Evolutionary conservation across 306 rosid species (phyloP), one percentile per base, ranked within the genome.

Genomic region (Boehmeria nivea): DNA sequence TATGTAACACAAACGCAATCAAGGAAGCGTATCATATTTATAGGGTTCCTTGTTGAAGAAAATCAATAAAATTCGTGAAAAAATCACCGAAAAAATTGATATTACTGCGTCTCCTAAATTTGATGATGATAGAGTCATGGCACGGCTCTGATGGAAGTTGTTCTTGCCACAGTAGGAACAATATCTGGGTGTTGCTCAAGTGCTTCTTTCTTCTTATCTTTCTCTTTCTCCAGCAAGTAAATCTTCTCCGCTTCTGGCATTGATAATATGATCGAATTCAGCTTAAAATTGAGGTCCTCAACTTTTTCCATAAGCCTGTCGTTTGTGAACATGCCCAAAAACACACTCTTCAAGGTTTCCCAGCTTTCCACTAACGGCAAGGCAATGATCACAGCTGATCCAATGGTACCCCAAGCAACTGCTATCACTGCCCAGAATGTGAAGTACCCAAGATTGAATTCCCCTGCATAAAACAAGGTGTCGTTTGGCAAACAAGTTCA

Each of bases 361-460:
- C 95, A 71, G 61, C 95, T 86, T 75, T 89, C 94, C 4, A 73
- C 22, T 28, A 86, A 1, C 24, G 97, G 97, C 28, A 86, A 76
- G 31, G 69, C 76, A 34, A 89, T 83, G 54, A 89, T 89, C 43
- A 76, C 86, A 16, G 76, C 78, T 3, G 97, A 89, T 43, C 88
- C 97, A 57, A 86, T 54, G 8, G 89, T 81, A 1, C 97, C 97
- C 95, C 95, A 86, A n/a, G 64, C 95, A 71, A 83, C 72, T 39
- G 97, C 87, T 70, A 89, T 75, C 66, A 85, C 82, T 16, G 95
- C 89, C 97, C 93, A 89, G 54, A 85, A 77, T 71, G 74, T 77
- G 77, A 89, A 83, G 76, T 86, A 89, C 15, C 89, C 84, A 60
- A 64, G 11, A 62, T 75, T 76, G 57, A 83, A 89, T 60, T 59